Evolutionary conservation across 768 basidiomycete species (phyloP).

Genomic region (Daedaleopsis nitida): DNA sequence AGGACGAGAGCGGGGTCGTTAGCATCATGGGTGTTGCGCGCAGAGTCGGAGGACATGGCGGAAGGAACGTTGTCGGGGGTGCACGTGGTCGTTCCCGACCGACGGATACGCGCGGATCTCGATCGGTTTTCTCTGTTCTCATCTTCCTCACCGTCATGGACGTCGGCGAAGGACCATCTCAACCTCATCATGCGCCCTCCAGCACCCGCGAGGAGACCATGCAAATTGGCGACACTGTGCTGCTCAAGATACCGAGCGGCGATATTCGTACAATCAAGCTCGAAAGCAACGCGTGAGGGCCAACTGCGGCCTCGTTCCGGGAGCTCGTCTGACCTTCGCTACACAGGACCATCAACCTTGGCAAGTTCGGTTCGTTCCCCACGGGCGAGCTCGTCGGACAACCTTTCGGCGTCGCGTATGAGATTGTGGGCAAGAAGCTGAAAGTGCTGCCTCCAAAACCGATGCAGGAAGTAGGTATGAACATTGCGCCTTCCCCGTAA

Average conservation of each 20-base stretch:
- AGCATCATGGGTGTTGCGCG: constrained; percentile 9
- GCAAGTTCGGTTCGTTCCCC: constrained; percentile 85
- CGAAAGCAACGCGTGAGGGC: constrained; percentile 67
- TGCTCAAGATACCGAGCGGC: constrained; percentile 79
- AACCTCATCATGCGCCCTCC: neutral
- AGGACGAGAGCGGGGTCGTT: constrained; percentile 28
- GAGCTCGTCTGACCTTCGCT: constrained; percentile 9
- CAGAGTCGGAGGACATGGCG: constrained; percentile 10
- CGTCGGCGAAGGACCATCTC: constrained; percentile 27
- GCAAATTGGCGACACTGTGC: constrained; percentile 71
- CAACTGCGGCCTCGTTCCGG: neutral
- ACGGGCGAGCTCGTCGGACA: constrained; percentile 78
- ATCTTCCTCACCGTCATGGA: constrained; percentile 24
- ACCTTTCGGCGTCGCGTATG: constrained; percentile 87
- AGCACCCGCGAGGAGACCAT: constrained; percentile 41
- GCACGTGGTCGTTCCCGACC: constrained; percentile 13
- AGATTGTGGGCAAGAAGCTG: constrained; percentile 75
- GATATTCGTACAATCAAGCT: constrained; percentile 76
- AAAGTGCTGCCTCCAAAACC: constrained; percentile 60
- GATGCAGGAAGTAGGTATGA: constrained; percentile 80
- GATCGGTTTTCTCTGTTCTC: constrained; percentile 13
- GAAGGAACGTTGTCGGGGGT: neutral
- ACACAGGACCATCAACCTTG: constrained; percentile 68
- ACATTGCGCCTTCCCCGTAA: neutral
- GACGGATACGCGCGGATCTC: constrained; percentile 6